phyloP scores from a whole-genome alignment of 192 early-diverging fungal species.

The Coemansia sp. region DNA sequence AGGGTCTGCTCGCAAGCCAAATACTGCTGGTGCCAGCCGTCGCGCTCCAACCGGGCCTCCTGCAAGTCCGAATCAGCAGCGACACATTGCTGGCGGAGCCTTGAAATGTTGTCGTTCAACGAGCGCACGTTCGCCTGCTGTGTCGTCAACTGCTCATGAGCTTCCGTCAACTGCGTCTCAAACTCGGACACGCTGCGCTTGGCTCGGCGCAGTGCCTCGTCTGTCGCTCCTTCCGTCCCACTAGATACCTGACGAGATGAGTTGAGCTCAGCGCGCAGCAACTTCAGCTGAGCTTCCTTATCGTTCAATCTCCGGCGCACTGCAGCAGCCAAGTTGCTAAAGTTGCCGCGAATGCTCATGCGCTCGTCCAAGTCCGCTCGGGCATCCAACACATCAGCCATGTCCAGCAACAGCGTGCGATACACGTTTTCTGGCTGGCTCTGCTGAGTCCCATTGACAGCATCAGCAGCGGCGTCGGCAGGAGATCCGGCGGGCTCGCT shows the following conservation, averaged over 20 bases:
- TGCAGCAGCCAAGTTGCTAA: constrained; percentile 35
- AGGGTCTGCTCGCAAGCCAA: constrained; percentile 20
- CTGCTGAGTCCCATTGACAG: background rate
- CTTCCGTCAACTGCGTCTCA: constrained; percentile 28
- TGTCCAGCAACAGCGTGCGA: constrained; percentile 40
- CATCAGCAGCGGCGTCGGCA: background rate
- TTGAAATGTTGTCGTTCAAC: constrained; percentile 20
- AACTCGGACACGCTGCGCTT: constrained; percentile 18
- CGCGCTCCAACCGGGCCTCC: constrained; percentile 37
- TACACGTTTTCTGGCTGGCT: constrained; percentile 27
- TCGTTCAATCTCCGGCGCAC: constrained; percentile 32
- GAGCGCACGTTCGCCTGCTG: constrained; percentile 27
- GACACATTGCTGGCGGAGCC: constrained; percentile 34
- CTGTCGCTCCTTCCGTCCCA: background rate
- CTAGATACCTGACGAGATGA: constrained; percentile 7
- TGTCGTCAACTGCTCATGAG: constrained; percentile 31
- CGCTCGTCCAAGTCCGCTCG: constrained; percentile 35
- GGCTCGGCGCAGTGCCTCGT: constrained; percentile 15
- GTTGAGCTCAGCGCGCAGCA: constrained; percentile 16
- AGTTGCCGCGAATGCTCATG: constrained; percentile 47
- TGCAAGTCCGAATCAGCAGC: constrained; percentile 21
- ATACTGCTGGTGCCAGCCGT: constrained; percentile 44
- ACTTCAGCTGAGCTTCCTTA: constrained; percentile 22
- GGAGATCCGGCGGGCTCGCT: background rate
- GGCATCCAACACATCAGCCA: constrained; percentile 35